phyloP scores from a whole-genome alignment of 352 stramenopile species.

The Aphanomyces stellatus region DNA sequence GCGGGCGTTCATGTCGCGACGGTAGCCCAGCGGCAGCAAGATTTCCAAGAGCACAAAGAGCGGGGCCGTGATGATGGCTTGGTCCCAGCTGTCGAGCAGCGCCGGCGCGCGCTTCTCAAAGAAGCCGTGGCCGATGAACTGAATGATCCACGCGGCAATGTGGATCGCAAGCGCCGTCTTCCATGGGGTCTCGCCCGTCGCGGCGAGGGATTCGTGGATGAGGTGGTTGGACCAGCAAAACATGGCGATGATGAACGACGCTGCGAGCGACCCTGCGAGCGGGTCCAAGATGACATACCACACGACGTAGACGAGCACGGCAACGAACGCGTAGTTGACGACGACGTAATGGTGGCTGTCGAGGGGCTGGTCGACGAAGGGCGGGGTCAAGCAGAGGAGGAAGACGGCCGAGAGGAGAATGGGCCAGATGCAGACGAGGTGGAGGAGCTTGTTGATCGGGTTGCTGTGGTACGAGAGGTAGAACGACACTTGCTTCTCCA shows the following conservation, averaged over 20 bases:
- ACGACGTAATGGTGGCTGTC: constrained; percentile 38
- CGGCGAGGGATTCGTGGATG: constrained; percentile 26
- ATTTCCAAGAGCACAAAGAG: constrained; percentile 83
- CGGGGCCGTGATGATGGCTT: constrained; percentile 66
- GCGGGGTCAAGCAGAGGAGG: constrained; percentile 38
- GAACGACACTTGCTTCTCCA: constrained; percentile 78
- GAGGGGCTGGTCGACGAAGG: constrained; percentile 19
- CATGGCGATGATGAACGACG: constrained; percentile 36
- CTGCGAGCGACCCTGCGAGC: constrained; percentile 43
- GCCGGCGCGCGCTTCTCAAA: constrained; percentile 78
- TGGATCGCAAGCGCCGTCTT: constrained; percentile 48
- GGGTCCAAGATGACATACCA: constrained; percentile 70
- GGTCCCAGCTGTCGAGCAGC: constrained; percentile 77
- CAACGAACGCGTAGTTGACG: constrained; percentile 49
- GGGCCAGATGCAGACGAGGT: constrained; percentile 79
- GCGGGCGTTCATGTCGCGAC: constrained; percentile 47
- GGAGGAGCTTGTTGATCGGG: constrained; percentile 68
- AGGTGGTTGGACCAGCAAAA: constrained; percentile 60
- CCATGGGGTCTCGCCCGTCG: constrained; percentile 37
- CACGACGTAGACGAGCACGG: constrained; percentile 51
- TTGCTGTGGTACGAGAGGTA: constrained; percentile 83
- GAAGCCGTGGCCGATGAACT: constrained; percentile 83
- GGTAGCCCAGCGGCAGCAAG: constrained; percentile 71
- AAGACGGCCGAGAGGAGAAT: constrained; percentile 72
- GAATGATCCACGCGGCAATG: constrained; percentile 53